Evolutionary conservation across 2,329 filamentous ascomycete genomes (phyloP).

Genomic region (Botrytis medusae): DNA sequence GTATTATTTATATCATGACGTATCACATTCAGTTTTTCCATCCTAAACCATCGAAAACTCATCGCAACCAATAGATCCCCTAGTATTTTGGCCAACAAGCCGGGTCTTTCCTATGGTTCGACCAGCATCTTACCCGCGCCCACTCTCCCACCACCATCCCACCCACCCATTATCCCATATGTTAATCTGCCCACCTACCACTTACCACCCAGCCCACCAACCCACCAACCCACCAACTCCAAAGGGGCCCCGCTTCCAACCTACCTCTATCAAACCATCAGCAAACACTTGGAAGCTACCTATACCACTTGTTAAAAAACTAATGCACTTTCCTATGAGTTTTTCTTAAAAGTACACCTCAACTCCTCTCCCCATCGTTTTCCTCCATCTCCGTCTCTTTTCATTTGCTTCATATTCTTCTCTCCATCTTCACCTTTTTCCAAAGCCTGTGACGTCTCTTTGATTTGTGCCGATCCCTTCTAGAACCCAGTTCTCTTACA

Average conservation of each 20-base stretch:
- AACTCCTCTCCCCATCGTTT: neutral
- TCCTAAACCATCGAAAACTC: neutral
- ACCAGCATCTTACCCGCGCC: constrained; percentile 8
- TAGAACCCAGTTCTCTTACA: neutral
- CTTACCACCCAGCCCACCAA: neutral
- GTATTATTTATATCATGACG: constrained; percentile 3
- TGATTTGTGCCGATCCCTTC: neutral
- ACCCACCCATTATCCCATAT: neutral
- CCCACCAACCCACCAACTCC: neutral
- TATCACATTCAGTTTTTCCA: neutral
- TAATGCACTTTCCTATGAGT: constrained; percentile 5
- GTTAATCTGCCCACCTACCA: neutral
- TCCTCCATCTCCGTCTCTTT: neutral
- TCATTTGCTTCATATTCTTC: neutral
- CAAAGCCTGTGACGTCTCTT: neutral
- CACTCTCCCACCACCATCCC: constrained; percentile 5
- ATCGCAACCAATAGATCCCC: neutral
- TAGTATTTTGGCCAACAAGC: neutral
- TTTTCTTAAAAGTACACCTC: neutral
- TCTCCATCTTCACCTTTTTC: neutral
- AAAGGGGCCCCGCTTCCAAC: constrained; percentile 21
- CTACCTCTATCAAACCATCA: constrained; percentile 16
- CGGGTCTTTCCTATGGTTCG: constrained; percentile 14
- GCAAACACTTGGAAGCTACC: constrained; percentile 13
- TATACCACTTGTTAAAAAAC: neutral